Evolutionary conservation across 2,329 filamentous ascomycete species (phyloP), one percentile per base, ranked within the genome.

Genomic region (Alternaria postmessia): DNA sequence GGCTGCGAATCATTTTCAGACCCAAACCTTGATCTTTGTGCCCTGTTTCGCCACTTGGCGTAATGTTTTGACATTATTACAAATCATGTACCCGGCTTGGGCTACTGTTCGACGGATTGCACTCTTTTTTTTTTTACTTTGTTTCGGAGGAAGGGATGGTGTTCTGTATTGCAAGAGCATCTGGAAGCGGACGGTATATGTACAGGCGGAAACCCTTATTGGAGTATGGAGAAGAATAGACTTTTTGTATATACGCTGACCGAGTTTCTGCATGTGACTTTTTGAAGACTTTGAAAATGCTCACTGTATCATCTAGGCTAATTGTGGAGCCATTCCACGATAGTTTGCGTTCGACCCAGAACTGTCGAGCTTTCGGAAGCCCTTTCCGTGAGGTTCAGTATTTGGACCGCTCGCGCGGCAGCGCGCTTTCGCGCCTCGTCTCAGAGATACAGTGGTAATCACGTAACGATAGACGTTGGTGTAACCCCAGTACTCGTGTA

Each of bases 1-100:
- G 55, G 51, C 20, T 61, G 49, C 59, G 36, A 43, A 24, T 54
- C 30, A 43, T 48, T 53, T 26, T 14, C 30, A 26, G 42, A 39
- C 44, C 36, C 36, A 5, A 51, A 34, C 52, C 38, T 57, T 61
- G 47, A 59, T 64, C 43, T 43, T 49, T 48, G 39, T 28, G 38
- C 24, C 26, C 39, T 63, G 42, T 51, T 24, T 61, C 53, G 46
- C 60, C 61, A 58, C 24, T 57, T 26, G 57, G 69, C 57, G 65
- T 68, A 65, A 64, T 70, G 62, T 65, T 61, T 67, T 67, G 58
- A 61, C 39, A 57, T 53, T 48, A 48, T 34, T 44, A 53, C 48
- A 51, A 16, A 24, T 42, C 24, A 46, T 34, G 43, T 51, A 51
- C 32, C 41, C 26, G 18, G 16, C 5, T n/a, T 53, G 39, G 36